Percentiles rank a stretch among this genome's conserved stretches.
These are phyloP conservation scores for Blastocystis sp. DNA, from an alignment of 352 stramenopile genomes.

Conservation along the genomic window DNA sequence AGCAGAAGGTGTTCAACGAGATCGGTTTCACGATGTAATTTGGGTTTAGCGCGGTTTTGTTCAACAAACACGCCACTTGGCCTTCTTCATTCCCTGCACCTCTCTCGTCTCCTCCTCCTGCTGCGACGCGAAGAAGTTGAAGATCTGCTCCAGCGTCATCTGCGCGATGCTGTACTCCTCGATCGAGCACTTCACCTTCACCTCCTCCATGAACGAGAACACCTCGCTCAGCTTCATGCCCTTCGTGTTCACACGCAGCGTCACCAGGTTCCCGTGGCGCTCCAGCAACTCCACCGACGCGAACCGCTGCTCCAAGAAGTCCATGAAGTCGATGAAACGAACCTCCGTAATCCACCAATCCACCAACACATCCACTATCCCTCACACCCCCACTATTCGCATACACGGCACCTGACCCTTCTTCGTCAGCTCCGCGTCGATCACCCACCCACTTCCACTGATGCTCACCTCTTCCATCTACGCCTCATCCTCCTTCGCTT, in stretches of 20 bases:
- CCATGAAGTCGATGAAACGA: constrained; percentile 57
- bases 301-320: constrained; percentile 71
- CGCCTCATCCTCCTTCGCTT: background rate
- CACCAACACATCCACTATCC: constrained; percentile 63
- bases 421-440: constrained; percentile 68
- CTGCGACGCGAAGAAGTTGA: constrained; percentile 84
- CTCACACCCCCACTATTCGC: background rate
- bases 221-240: constrained; percentile 76
- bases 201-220: constrained; percentile 80
- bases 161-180: constrained; percentile 86
- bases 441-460: constrained; percentile 69
- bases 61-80: constrained; percentile 40
- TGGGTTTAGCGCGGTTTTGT: constrained; percentile 65
- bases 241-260: constrained; percentile 68
- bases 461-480: constrained; percentile 54
- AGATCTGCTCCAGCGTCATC: constrained; percentile 85
- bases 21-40: constrained; percentile 57
- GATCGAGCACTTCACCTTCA: constrained; percentile 79
- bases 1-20: constrained; percentile 44
- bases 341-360: constrained; percentile 73
- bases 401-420: constrained; percentile 36
- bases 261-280: constrained; percentile 70
- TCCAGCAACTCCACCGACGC: constrained; percentile 68
- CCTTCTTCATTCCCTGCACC: constrained; percentile 63
- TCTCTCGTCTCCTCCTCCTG: constrained; percentile 73